phyloP scores from a whole-genome alignment of 2,329 filamentous ascomycete species.

The Diplodia intermedia region DNA sequence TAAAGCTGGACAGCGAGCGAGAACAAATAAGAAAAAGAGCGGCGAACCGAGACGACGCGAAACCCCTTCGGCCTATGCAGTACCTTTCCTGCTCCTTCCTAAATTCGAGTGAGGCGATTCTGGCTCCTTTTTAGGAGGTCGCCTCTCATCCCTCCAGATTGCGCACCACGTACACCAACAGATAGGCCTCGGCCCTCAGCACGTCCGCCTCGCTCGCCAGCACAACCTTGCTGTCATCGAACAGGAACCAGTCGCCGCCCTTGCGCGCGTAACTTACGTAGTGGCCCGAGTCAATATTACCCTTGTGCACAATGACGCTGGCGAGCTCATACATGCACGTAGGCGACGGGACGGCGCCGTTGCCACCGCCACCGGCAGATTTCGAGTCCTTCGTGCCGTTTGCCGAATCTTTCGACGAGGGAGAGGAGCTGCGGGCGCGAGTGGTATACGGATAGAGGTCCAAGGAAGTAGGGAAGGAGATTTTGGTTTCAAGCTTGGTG shows the following conservation, averaged over 20 bases:
- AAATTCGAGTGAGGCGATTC: neutral
- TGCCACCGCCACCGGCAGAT: slow-evolving; percentile 20
- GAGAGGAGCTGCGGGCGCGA: slow-evolving; percentile 51
- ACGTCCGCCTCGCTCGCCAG: slow-evolving; percentile 84
- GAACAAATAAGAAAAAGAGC: neutral
- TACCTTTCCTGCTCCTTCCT: neutral
- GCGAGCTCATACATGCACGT: slow-evolving; percentile 85
- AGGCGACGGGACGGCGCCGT: slow-evolving; percentile 35
- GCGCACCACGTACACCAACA: slow-evolving; percentile 75
- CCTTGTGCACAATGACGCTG: slow-evolving; percentile 90
- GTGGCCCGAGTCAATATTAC: slow-evolving; percentile 90
- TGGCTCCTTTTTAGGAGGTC: neutral
- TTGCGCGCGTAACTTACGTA: slow-evolving; percentile 90
- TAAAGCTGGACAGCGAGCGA: neutral
- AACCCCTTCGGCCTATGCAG: neutral
- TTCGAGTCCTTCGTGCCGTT: slow-evolving; percentile 41
- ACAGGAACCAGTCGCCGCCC: slow-evolving; percentile 89
- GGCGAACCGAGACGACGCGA: neutral
- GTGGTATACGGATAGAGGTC: slow-evolving; percentile 93
- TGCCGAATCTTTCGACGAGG: slow-evolving; percentile 27
- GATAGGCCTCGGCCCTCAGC: slow-evolving; percentile 82
- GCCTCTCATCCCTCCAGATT: slow-evolving; percentile 35
- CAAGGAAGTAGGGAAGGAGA: slow-evolving; percentile 83
- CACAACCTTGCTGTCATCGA: slow-evolving; percentile 94
- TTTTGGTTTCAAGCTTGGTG: slow-evolving; percentile 85